phyloP scores from a whole-genome alignment of 2,329 filamentous ascomycete species.

The Penicillium glabrum region DNA sequence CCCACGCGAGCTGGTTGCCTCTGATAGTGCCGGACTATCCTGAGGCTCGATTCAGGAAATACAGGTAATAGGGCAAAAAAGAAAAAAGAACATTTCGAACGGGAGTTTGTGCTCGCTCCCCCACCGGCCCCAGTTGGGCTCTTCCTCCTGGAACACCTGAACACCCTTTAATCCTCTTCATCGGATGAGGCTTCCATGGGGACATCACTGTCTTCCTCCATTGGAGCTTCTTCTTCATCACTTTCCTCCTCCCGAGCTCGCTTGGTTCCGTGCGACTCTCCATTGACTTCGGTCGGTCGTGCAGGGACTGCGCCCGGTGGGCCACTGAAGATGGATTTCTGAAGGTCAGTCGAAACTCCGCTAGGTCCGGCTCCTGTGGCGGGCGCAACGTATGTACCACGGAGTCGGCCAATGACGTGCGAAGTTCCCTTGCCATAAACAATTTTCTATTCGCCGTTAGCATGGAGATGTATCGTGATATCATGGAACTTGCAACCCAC shows the following conservation, averaged over 20 bases:
- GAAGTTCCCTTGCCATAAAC: conserved; percentile 89
- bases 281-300: conserved; percentile 48
- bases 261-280: conserved; percentile 63
- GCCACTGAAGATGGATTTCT: conserved; percentile 78
- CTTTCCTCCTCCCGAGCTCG: conserved; percentile 66
- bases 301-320: conserved; percentile 47
- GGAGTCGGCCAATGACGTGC: conserved; percentile 82
- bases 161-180: conserved; percentile 63
- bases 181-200: conserved; percentile 71
- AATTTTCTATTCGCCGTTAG: conserved; percentile 65
- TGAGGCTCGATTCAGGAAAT: conserved; percentile 15
- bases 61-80: conserved; percentile 4
- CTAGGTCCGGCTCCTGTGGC: conserved; percentile 48
- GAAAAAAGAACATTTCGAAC: not conserved
- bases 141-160: not conserved
- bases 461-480: not conserved
- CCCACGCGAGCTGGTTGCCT: conserved; percentile 62
- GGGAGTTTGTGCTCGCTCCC: conserved; percentile 10
- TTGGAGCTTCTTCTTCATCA: conserved; percentile 53
- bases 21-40: conserved; percentile 20
- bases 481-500: conserved; percentile 53
- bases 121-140: conserved; percentile 2
- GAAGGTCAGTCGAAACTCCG: conserved; percentile 69
- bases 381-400: conserved; percentile 81
- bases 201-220: conserved; percentile 69